Base-by-base conservation (phyloP, 2,329 filamentous ascomycete species). In the Colletotrichum sp. region DNA sequence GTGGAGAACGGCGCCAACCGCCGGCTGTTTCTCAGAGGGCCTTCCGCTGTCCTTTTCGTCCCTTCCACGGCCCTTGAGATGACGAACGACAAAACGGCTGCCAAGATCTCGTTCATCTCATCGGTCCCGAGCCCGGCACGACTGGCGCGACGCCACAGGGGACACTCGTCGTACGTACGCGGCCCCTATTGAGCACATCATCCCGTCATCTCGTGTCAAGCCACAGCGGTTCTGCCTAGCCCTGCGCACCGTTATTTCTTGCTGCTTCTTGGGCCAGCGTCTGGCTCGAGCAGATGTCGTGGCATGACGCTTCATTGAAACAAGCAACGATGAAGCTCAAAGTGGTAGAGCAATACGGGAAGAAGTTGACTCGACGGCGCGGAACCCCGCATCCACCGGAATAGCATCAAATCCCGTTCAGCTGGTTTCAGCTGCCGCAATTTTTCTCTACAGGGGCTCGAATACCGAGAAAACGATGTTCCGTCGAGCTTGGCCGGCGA, bases 81-180 rank as follows among this genome's bases (percentile, higher is more conserved):
- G 39, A 28, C 57, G 22, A 67, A 71, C 34, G 64, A 75, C 52
- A 71, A 67, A 72, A 60, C 36, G 62, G 60, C 18, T 18, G 62
- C 68, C 62, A 55, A 71, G 30, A 55, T 24, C 36, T 48, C 62
- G 28, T 71, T 67, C 68, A 66, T 71, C 52, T 71, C 18, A 65
- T 62, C 69, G 9, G 71, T 32, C 57, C 48, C 55, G 44, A 36
- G 39, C 72, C 63, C 64, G 63, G 69, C 73, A 64, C 63, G 30
- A 75, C 63, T 59, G 63, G 69, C 73, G 73, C 63, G 28, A 66
- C 63, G 73, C 69, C 69, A 72, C 71, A 72, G 52, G 68, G 52
- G 68, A 34, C 32, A 67, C 9, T 30, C 55, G 63, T 48, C 5
- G 32, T 68, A 64, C 62, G 36, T 48, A 72, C 55, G 63, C 55